Evolutionary conservation across 2,329 filamentous ascomycete species (phyloP), one percentile per base, ranked within the genome.

Genomic region (Cryoendolithus antarcticus): DNA sequence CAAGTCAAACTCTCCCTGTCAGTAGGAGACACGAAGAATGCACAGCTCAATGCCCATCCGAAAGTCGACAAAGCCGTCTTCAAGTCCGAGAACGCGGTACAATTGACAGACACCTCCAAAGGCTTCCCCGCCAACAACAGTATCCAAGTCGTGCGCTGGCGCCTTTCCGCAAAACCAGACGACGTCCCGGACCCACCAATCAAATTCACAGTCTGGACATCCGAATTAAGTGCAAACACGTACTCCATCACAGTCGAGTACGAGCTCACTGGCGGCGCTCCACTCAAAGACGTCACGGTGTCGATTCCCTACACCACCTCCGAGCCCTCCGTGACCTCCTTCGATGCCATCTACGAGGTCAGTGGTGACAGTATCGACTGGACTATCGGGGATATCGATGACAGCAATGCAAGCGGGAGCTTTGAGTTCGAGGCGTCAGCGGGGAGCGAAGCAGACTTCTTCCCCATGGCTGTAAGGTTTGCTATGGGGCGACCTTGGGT

Each of bases 131-230:
- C 86, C 19, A 96, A 95, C 65, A 93, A 94, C 59, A 78, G 83
- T 10, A 89, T 96, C 41, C 86, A 84, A 40, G 88, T 96, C 32
- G 72, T 98, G 58, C 78, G 89, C 60, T 98, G 91, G 91, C 83
- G 86, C 55, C 82, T 85, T 15, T 77, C 80, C 10, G 82, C 86
- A 36, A 86, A 85, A 63, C 71, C 74, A 2, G 86, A 93, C 49
- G 85, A 93, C 51, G 64, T 81, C 29, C 79, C 77, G 45, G 77
- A 88, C 39, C 78, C 93, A 30, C 91, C 91, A 6, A 91, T 98
- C 55, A 91, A 83, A 30, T 96, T 98, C 62, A 95, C 86, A 2
- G 89, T 95, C 30, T 98, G 91, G 91, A 85, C 93, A 44, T 95
- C 94, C 64, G 86, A 88, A 62, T 82, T 84, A 35, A 74, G 77